Base-by-base conservation (phyloP, 1,284 basidiomycete genomes). In the Cryptococcus sp. region DNA sequence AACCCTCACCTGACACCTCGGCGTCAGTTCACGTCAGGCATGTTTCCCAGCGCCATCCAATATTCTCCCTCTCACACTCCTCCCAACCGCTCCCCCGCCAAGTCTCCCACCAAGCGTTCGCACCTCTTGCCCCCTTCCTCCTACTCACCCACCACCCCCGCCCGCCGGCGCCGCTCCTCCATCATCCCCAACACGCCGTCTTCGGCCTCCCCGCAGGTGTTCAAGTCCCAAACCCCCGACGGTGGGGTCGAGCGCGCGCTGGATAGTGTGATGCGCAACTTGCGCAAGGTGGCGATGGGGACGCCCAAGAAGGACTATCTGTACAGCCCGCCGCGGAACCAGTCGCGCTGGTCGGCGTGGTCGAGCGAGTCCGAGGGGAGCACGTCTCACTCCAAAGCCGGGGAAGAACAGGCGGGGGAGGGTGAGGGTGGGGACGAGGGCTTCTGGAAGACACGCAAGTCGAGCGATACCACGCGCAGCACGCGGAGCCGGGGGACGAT, bases 281-380 rank as follows among this genome's bases (percentile, higher is more conserved):
- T 70, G 16, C 57, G 56, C 47, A 40, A 53, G 16, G 51, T 64
- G 20, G 57, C 63, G 1, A 59, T 62, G 50, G 52, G 48, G 13
- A 62, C 63, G 3, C 60, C 63, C 2, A 50, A 49, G 5, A 53
- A 46, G 11, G 52, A 48, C 6, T 33, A 46, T 33, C 55, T 42
- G n/a, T 53, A 62, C 45, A 37, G 24, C 20, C 28, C 35, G n/a
- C 36, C 53, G 12, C 21, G 40, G n/a, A 39, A 28, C 11, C 47
- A 70, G 57, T 66, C 64, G 5, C 50, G 69, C 13, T 71, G 69
- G 69, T 71, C 69, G 4, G 46, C 46, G 46, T 50, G 55, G 33
- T 60, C 59, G 2, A 53, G 48, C 35, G 59, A 60, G 52, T 21
- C 46, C 40, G 13, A 20, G 24, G 28, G 28, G 28, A 33, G 28